Base-by-base conservation (phyloP, 768 basidiomycete species). In the Xerocomellus chrysenteron region DNA sequence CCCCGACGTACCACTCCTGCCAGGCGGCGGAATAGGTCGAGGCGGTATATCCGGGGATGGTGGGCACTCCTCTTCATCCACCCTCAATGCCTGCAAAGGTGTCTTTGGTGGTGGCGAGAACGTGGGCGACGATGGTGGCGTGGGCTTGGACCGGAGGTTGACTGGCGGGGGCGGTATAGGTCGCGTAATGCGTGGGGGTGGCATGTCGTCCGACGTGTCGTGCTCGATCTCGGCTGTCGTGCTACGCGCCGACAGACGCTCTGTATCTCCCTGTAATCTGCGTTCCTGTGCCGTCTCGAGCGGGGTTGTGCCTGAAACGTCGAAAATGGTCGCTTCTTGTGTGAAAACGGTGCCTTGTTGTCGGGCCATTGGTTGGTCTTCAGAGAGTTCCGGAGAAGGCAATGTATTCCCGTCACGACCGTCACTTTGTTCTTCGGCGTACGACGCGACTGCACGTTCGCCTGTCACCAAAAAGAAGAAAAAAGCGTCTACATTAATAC, bases 131-230 rank as follows among this genome's bases (percentile, higher is more conserved):
- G 55, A 40, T 3, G 66, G 61, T 7, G 61, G 45, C 1, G 57
- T 49, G 26, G 66, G 65, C 37, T 61, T 65, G 10, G 71, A 64
- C n/a, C 47, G 39, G 28, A 68, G 32, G 48, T 64, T 67, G 24
- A 67, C 67, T 0, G 75, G 75, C 19, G 75, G 71, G 0, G 73
- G 67, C 0, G 71, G 76, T 49, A 69, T 59, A 0, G 67, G 65
- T 49, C 68, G 70, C 14, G 61, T 68, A 28, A 72, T 62, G 46
- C 68, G 74, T 8, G 74, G 65, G 4, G 72, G 68, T 4, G 67
- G 65, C 61, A 71, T 63, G 46, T 69, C 66, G 40, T 50, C 72
- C 61, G 32, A 28, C 5, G 43, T 51, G 24, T 52, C 41, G 24
- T 1, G 24, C 59, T 50, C 61, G 58, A 26, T 53, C 44, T 48